phyloP scores from a whole-genome alignment of 352 stramenopile genomes.

The Lagenidium giganteum region DNA sequence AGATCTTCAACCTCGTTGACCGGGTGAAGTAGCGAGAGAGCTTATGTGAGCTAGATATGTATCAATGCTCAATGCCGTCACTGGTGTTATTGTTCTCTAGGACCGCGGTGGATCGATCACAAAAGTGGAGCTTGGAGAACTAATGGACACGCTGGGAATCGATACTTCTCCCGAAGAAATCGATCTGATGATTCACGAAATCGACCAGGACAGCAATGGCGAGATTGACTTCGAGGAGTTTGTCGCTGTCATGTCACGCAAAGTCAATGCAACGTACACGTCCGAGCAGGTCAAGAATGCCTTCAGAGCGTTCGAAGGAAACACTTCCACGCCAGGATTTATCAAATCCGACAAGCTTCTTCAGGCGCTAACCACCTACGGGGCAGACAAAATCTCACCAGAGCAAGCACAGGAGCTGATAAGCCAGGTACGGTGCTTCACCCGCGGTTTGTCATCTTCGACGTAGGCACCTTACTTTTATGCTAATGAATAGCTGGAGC shows the following conservation, averaged over 20 bases:
- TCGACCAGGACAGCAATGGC: slow-evolving; percentile 93
- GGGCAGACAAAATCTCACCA: slow-evolving; percentile 83
- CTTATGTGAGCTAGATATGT: neutral
- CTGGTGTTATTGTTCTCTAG: no score
- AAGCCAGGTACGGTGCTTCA: slow-evolving; percentile 79
- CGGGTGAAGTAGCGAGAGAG: slow-evolving; percentile 27
- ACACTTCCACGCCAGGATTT: slow-evolving; percentile 48
- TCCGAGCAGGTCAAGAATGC: slow-evolving; percentile 90
- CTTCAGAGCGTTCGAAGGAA: slow-evolving; percentile 80
- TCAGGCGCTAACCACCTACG: slow-evolving; percentile 86
- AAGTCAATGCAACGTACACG: slow-evolving; percentile 92
- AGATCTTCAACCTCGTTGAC: slow-evolving; percentile 95
- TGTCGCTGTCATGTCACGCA: slow-evolving; percentile 92
- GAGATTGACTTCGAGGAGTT: slow-evolving; percentile 96
- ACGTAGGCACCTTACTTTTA: no score
- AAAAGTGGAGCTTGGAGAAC: slow-evolving; percentile 90
- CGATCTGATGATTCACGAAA: slow-evolving; percentile 94
- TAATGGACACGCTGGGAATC: slow-evolving; percentile 93
- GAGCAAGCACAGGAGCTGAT: slow-evolving; percentile 92
- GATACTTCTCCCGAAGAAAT: slow-evolving; percentile 92
- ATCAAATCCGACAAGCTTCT: slow-evolving; percentile 87
- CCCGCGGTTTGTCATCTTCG: no score
- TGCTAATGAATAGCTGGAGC: no score
- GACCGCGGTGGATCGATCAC: slow-evolving; percentile 92
- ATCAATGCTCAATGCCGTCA: no score